A percentile compares a stretch with the other conserved stretches of the same genome.
Conservation (phyloP, 2,329 filamentous ascomycete genomes). For the Fusarium secorum region DNA sequence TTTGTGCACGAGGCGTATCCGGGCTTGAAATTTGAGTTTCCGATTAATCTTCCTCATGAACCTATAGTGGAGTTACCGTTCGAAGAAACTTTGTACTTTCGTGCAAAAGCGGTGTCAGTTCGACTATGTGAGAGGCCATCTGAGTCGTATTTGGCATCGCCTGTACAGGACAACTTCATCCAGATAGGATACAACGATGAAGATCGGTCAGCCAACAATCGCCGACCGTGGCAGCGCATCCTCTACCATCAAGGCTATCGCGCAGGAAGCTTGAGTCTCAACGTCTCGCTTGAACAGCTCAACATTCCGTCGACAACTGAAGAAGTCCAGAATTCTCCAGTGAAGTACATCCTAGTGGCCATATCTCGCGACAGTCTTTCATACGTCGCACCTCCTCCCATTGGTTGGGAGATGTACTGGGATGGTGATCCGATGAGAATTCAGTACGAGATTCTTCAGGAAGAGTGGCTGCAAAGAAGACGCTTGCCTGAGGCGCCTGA, state of each 20-base stretch:
- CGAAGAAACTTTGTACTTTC: background rate
- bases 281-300: background rate
- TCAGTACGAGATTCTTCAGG: background rate
- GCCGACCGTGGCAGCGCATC: conserved; percentile 12
- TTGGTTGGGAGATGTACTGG: conserved; percentile 14
- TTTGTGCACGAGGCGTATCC: conserved; percentile 8
- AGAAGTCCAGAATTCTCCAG: accelerated
- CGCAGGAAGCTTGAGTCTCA: background rate
- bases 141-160: background rate
- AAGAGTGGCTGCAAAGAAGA: background rate
- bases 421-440: background rate
- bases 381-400: background rate
- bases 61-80: background rate
- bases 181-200: conserved; percentile 17
- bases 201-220: conserved; percentile 2
- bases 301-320: background rate
- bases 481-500: background rate
- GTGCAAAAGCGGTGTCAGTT: background rate
- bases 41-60: conserved; percentile 5
- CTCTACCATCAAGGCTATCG: conserved; percentile 24
- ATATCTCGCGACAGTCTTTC: conserved; percentile 8
- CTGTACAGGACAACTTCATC: background rate
- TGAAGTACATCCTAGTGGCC: background rate
- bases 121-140: background rate
- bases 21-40: background rate